Evolutionary conservation across 2,329 filamentous ascomycete genomes (phyloP).

Genomic region (Raffaelea deltoideospora): DNA sequence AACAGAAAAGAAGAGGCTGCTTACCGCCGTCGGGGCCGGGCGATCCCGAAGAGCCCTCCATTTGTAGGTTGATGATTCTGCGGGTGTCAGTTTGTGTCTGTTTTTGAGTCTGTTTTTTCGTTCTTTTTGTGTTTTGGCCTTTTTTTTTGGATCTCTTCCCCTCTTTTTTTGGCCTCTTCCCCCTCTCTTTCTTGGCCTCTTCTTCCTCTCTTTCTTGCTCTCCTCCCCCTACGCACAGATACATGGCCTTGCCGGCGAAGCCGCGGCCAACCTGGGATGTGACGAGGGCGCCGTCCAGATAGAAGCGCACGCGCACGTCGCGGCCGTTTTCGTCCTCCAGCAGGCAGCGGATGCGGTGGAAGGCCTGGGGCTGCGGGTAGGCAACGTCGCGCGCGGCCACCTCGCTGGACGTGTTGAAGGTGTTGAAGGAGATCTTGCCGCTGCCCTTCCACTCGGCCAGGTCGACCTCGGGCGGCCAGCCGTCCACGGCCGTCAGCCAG

Average conservation of each 20-base stretch:
- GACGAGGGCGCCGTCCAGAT: constrained; percentile 32
- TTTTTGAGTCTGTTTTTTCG: background rate
- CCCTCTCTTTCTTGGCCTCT: too few species aligned
- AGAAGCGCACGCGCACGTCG: constrained; percentile 38
- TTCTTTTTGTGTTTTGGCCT: background rate
- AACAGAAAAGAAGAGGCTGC: constrained; percentile 1
- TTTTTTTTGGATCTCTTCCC: too few species aligned
- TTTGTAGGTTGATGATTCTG: constrained; percentile 29
- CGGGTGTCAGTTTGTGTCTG: background rate
- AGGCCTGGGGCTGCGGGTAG: constrained; percentile 29
- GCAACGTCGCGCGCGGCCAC: constrained; percentile 30
- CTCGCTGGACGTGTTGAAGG: constrained; percentile 31
- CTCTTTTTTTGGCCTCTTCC: too few species aligned
- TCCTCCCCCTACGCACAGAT: constrained; percentile 15
- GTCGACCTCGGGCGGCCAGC: constrained; percentile 45
- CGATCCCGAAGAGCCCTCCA: constrained; percentile 28
- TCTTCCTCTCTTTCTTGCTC: background rate
- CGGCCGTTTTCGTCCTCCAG: constrained; percentile 33
- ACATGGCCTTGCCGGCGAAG: constrained; percentile 31
- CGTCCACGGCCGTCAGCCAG: constrained; percentile 37
- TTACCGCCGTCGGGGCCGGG: constrained; percentile 20
- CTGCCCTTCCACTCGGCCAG: constrained; percentile 47
- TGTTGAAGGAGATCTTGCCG: constrained; percentile 41
- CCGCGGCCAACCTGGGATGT: constrained; percentile 33
- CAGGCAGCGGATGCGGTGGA: constrained; percentile 34